Evolutionary conservation across 768 basidiomycete species (phyloP).

Genomic region (Naganishia antarctica): DNA sequence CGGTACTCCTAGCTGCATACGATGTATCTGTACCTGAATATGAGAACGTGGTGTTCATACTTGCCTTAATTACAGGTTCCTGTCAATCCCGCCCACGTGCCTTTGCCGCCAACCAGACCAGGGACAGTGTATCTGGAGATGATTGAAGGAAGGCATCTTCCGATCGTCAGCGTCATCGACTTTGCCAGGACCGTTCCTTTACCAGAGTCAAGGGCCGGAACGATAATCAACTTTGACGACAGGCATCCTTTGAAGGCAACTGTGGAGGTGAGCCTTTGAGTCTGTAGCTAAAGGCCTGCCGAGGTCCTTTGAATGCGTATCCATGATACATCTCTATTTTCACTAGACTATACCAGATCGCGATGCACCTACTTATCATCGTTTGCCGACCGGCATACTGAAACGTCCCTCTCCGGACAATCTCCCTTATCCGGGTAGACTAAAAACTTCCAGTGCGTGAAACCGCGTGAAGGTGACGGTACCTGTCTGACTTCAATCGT

Average conservation of each 20-base stretch:
- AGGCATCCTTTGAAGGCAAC: slow-evolving; percentile 20
- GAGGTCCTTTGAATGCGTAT: background rate
- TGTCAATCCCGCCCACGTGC: slow-evolving; percentile 27
- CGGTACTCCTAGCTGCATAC: background rate
- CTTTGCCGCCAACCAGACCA: slow-evolving; percentile 30
- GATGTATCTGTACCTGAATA: slow-evolving; percentile 12
- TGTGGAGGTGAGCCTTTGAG: slow-evolving; percentile 23
- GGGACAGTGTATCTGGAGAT: slow-evolving; percentile 28
- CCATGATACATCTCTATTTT: background rate
- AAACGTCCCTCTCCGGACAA: slow-evolving; percentile 5
- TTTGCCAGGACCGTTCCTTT: slow-evolving; percentile 35
- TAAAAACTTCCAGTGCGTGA: slow-evolving; percentile 27
- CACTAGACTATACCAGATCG: slow-evolving; percentile 23
- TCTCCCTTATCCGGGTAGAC: background rate
- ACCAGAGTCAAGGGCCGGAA: slow-evolving; percentile 34
- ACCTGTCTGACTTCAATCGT: background rate
- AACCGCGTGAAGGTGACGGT: no score
- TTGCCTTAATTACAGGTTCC: background rate
- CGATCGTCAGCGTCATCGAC: slow-evolving; percentile 29
- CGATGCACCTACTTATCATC: slow-evolving; percentile 6
- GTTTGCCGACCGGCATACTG: slow-evolving; percentile 12
- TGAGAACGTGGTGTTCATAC: background rate
- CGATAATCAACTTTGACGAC: slow-evolving; percentile 28
- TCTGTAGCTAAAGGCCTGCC: background rate
- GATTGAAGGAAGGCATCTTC: background rate